A percentile compares a stretch with the other conserved stretches of the same genome.
Evolutionary conservation across 306 rosid genomes (phyloP).

Genomic region (Casuarina glauca): DNA sequence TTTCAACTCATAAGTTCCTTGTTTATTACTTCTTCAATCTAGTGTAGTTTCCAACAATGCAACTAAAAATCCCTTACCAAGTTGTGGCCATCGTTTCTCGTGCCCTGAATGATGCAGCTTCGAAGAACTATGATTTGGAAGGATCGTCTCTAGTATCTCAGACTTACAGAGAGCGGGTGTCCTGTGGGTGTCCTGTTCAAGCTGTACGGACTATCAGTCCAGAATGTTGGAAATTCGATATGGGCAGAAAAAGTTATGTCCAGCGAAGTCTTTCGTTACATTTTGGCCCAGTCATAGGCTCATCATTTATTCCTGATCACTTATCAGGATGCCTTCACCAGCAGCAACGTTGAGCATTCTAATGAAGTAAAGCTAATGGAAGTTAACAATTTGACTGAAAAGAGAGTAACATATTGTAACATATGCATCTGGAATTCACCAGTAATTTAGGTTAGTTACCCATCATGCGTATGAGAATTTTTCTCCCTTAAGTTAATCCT

Average conservation of each 20-base stretch:
- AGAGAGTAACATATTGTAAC: no score
- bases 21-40: neutral
- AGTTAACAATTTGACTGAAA: neutral
- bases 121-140: conserved; percentile 93
- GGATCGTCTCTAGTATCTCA: conserved; percentile 95
- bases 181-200: conserved; percentile 90
- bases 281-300: neutral
- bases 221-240: conserved; percentile 85
- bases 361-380: neutral
- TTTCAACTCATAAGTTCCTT: neutral
- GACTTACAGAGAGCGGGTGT: conserved; percentile 77
- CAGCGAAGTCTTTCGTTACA: no score
- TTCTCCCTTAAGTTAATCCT: neutral
- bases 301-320: neutral
- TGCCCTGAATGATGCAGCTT: conserved; percentile 97
- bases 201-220: conserved; percentile 94
- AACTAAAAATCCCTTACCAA: conserved; percentile 85
- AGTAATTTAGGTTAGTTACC: neutral
- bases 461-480: neutral
- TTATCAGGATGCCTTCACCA: neutral
- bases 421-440: neutral
- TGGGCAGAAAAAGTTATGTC: conserved; percentile 84
- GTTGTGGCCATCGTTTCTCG: conserved; percentile 89
- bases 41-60: conserved; percentile 18
- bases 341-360: neutral